Conservation (phyloP, 441 rosid genomes). For the Erodium chrysanthum region DNA sequence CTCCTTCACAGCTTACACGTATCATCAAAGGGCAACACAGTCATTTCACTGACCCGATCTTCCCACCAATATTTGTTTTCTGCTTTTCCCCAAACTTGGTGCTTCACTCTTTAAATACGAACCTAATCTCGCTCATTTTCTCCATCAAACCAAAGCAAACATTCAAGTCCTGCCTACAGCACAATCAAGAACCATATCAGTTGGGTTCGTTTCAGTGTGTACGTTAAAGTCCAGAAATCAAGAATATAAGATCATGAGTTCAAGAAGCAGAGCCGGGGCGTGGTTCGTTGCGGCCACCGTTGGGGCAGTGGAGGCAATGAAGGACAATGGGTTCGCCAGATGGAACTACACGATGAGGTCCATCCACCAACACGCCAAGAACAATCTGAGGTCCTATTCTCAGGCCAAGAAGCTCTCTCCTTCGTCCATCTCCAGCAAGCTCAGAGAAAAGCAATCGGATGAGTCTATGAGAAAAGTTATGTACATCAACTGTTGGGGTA, state of each 20-base stretch:
- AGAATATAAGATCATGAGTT: background rate
- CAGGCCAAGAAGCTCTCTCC: background rate
- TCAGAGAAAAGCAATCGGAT: background rate
- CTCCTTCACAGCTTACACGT: too few relatives aligned
- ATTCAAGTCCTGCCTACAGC: too few relatives aligned
- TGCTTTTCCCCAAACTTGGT: background rate
- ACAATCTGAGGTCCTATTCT: background rate
- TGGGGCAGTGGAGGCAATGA: background rate
- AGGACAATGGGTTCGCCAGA: constrained; percentile 25
- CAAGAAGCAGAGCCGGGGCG: background rate
- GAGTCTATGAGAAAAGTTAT: background rate
- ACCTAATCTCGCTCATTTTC: background rate
- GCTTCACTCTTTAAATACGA: background rate
- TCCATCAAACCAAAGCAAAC: too few relatives aligned
- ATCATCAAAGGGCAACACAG: too few relatives aligned
- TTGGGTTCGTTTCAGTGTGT: too few relatives aligned
- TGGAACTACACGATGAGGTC: constrained; percentile 20
- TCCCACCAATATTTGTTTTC: background rate
- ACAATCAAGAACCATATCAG: too few relatives aligned
- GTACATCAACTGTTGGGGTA: background rate
- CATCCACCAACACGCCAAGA: background rate
- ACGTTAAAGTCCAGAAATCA: background rate
- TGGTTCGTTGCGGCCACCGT: background rate
- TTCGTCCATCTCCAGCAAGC: background rate
- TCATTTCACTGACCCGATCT: too few relatives aligned